Base-by-base conservation (phyloP, 1,139 yeast species). In the Pichia sp. region DNA sequence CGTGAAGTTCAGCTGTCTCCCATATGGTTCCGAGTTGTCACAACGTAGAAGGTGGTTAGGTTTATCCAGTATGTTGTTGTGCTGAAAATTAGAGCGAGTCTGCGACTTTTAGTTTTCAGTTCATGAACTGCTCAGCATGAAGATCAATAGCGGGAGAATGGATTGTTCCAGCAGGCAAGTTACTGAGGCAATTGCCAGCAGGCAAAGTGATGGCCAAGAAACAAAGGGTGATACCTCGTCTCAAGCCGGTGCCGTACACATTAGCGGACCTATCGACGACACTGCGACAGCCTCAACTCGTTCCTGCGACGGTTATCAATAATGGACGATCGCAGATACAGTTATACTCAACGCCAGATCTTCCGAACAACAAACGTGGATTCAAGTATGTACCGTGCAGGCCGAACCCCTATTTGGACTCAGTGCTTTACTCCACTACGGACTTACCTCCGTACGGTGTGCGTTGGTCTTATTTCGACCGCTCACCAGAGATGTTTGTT, bases 351-450 rank as follows among this genome's bases (percentile, higher is more conserved):
- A 75, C 81, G 16, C 96, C 88, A 44, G 97, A 91, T 56, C 81
- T 83, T 53, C 97, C 97, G 0, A 74, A 81, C 60, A 90, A 90
- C 68, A 79, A 84, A 61, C 73, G 95, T 53, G 95, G 96, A 1
- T 93, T 85, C 73, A 83, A 90, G 59, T 93, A 92, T 69, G 76
- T 81, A 54, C 84, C 92, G 38, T 89, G 97, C 67, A 78, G 84
- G 9, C 92, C 96, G 0, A 84, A 84, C 59, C 85, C 89, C 1
- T 62, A 67, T 1, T 78, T 90, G 60, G 71, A 74, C 2, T 78
- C 87, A 24, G 74, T 84, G 44, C 75, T 85, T 63, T 92, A 89
- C 65, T 76, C 88, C 34, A 82, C 91, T 1, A 82, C 90, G 0
- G 98, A 92, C 58, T 69, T 85, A 7, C 83, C 85, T 1, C 96